Base-by-base conservation (phyloP, 1,284 basidiomycete genomes). In the Trichosporon coremiiforme region DNA sequence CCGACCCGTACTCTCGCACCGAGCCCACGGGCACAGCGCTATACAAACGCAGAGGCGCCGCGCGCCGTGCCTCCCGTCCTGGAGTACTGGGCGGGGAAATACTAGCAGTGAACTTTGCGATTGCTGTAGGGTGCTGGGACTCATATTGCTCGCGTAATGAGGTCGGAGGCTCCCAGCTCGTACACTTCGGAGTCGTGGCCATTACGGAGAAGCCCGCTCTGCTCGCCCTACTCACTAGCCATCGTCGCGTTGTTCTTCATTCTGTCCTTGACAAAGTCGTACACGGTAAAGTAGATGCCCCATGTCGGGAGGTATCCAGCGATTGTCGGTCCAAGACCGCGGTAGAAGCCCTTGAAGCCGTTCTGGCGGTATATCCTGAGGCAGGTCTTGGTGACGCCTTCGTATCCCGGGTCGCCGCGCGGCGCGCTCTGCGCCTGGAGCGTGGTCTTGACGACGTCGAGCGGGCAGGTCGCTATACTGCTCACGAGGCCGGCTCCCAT, bases 221-320 rank as follows among this genome's bases (percentile, higher is more conserved):
- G 47, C 47, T 10, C 20, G 8, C 47, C 9, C 45, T 31, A 65
- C 71, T 66, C 67, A 67, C 66, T 70, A 63, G 20, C 65, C 31
- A 70, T 66, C 1, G 66, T 17, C 9, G 65, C 64, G 5, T 68
- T 50, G 7, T 25, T 89, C 53, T 92, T 92, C 78, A 95, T 90
- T 45, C 86, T 84, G 29, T 88, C 88, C 86, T 97, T 97, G 83
- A 95, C 91, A 71, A 91, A 89, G 84, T 98, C 95, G 84, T 97
- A 97, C 20, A 98, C 93, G n/a, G 93, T 90, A 82, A 98, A 98
- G 83, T 97, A 98, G 76, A 98, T 98, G 31, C 94, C 95, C 95
- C 95, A 97, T 10, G 95, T 98, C 29, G 95, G 95, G 50, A 98
- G 88, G 84, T 98, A 97, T 7, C 95, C 95, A 5, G 95, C 87